phyloP scores from a whole-genome alignment of 2,329 filamentous ascomycete genomes.

The Arthrobotrys megalospora region DNA sequence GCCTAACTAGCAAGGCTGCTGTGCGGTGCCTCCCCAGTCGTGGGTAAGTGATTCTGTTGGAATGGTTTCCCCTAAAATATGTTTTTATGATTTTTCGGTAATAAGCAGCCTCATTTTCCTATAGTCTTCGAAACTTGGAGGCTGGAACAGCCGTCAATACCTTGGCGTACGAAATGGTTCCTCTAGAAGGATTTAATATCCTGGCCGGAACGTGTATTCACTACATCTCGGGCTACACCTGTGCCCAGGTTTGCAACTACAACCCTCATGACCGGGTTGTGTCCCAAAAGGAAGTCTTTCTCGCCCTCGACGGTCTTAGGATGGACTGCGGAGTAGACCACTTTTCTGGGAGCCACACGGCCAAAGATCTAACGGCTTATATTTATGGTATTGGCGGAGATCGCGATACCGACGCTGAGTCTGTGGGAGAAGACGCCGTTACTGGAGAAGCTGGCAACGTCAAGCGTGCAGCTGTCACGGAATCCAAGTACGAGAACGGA shows the following conservation, averaged over 20 bases:
- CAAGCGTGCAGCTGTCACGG: slow-evolving; percentile 3
- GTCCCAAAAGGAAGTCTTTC: slow-evolving; percentile 27
- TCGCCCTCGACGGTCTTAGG: slow-evolving; percentile 7
- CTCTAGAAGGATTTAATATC: slow-evolving; percentile 15
- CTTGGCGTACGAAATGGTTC: slow-evolving; percentile 14
- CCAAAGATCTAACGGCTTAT: background rate
- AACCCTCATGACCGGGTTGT: slow-evolving; percentile 15
- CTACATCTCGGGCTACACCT: slow-evolving; percentile 13
- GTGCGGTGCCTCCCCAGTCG: slow-evolving; percentile 15
- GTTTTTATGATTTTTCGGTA: background rate
- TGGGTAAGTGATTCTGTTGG: background rate
- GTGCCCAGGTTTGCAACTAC: slow-evolving; percentile 27
- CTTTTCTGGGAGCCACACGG: background rate
- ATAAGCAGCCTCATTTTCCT: background rate
- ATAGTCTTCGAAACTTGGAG: slow-evolving; percentile 15
- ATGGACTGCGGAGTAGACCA: slow-evolving; percentile 22
- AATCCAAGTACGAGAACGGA: slow-evolving; percentile 12
- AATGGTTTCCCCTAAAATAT: background rate
- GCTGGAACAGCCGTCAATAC: slow-evolving; percentile 18
- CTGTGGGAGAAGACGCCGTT: background rate
- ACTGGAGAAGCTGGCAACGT: background rate
- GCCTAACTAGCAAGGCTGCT: background rate
- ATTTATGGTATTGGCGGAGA: slow-evolving; percentile 28
- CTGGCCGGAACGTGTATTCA: slow-evolving; percentile 23
- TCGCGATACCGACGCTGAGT: background rate